phyloP scores from a whole-genome alignment of 768 basidiomycete genomes.

The Amanita muscaria region DNA sequence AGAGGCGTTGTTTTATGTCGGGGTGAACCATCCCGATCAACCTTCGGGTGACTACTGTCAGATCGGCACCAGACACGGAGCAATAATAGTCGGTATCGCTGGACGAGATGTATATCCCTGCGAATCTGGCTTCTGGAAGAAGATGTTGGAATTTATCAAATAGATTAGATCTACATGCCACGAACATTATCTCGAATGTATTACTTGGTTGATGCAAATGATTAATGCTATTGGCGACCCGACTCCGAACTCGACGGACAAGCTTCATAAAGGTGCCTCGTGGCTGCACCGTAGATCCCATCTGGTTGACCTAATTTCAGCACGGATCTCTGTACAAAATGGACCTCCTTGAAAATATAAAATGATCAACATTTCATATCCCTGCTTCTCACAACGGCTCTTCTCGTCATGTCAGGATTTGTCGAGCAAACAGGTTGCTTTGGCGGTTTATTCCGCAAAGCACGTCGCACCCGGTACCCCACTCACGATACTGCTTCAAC shows the following conservation, averaged over 20 bases:
- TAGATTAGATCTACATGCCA: neutral
- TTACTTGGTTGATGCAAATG: neutral
- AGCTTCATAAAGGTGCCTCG: neutral
- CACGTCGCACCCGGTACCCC: conserved; percentile 10
- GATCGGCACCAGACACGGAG: conserved; percentile 27
- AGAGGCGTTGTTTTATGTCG: conserved; percentile 32
- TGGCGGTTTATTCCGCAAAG: conserved; percentile 19
- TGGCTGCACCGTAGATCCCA: conserved; percentile 1
- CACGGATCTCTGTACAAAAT: conserved; percentile 6
- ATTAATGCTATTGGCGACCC: neutral
- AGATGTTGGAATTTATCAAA: conserved; percentile 20
- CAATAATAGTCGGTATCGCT: conserved; percentile 34
- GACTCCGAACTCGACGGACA: conserved; percentile 5
- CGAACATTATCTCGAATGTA: conserved; percentile 1
- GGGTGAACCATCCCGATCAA: neutral
- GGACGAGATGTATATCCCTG: conserved; percentile 29
- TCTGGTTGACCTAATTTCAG: neutral
- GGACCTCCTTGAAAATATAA: conserved; percentile 1
- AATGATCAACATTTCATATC: conserved; percentile 7
- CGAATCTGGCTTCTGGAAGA: conserved; percentile 31
- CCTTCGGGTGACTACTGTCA: conserved; percentile 33
- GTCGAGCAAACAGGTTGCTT: conserved; percentile 28
- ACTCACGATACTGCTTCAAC: neutral
- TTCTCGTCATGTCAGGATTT: conserved; percentile 17
- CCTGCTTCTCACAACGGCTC: conserved; percentile 6